Evolutionary conservation across 192 early-diverging fungal genomes (phyloP), one percentile per base, ranked within the genome.

Genomic region (Coemansia erecta): DNA sequence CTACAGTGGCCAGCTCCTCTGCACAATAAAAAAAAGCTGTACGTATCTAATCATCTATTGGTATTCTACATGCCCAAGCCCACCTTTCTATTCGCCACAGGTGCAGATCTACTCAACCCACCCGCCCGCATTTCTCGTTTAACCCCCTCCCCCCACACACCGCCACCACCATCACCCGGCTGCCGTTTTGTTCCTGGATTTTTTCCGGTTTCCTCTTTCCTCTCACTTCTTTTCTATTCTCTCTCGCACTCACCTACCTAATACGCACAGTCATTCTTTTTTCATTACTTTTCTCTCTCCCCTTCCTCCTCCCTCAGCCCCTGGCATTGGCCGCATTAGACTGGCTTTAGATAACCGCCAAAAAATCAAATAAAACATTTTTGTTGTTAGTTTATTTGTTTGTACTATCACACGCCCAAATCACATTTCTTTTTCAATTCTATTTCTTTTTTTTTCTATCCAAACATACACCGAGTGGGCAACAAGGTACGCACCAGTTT

Each of bases 191-290:
- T 46, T 46, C 44, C 44, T 46, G 46, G 21, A 48, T 23, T 48
- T 48, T 48, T 42, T 42, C 2, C 53, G 15, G 18, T 52, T 49
- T 52, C 18, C 28, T 33, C 19, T 21, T 37, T 51, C 24, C 24
- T 51, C 18, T 4, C 28, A 58, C 13, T n/a, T 10, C 15, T 46
- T 58, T 47, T 19, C 33, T 35, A 37, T 56, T 8, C 54, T 56
- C 23, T 18, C 17, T 59, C 31, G 35, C 48, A 45, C 4, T 26
- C 26, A 4, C 4, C 26, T 26, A 26, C 26, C 26, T 26, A 26
- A 1, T 26, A 31, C 33, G 9, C 24, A 24, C 13, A 22, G 18
- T 23, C 10, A 52, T 26, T 35, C 28, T 52, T 31, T 51, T 49
- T 49, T 7, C 11, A 9, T 51, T 24, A 10, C 5, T 15, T 23